These are phyloP conservation scores for Nissolia schottii DNA, from an alignment of 306 rosid species.

Conservation along the genomic window DNA sequence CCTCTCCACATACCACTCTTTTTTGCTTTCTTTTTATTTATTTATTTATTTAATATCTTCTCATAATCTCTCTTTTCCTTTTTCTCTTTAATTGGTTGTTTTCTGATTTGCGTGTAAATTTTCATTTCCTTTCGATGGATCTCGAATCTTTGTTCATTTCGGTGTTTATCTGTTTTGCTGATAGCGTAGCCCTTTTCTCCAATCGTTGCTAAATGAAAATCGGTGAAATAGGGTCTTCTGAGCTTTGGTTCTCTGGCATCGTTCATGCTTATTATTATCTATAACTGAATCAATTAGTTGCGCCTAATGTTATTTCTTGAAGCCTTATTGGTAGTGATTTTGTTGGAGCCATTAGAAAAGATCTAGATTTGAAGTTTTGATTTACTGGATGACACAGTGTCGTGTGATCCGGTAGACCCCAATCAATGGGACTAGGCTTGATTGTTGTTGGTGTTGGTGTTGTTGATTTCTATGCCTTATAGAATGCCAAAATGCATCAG, in stretches of 20 bases:
- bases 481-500: background rate
- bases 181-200: background rate
- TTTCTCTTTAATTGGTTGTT: background rate
- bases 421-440: no score
- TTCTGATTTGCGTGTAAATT: background rate
- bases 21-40: no score
- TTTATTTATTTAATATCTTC: background rate
- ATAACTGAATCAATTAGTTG: background rate
- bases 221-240: background rate
- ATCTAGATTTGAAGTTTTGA: no score
- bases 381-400: no score
- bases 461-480: conserved; percentile 3
- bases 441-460: no score
- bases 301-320: background rate
- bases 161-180: background rate
- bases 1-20: background rate
- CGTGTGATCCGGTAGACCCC: no score
- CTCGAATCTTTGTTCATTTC: conserved; percentile 3
- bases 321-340: background rate
- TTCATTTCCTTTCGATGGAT: background rate
- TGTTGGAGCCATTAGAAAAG: no score
- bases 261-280: background rate
- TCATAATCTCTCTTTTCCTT: background rate
- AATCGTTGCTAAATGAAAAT: background rate
- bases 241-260: background rate